Evolutionary conservation across 225 moss, liverwort and hornwort species (phyloP), one percentile per base, ranked within the genome.

Genomic region (Asterella californica): DNA sequence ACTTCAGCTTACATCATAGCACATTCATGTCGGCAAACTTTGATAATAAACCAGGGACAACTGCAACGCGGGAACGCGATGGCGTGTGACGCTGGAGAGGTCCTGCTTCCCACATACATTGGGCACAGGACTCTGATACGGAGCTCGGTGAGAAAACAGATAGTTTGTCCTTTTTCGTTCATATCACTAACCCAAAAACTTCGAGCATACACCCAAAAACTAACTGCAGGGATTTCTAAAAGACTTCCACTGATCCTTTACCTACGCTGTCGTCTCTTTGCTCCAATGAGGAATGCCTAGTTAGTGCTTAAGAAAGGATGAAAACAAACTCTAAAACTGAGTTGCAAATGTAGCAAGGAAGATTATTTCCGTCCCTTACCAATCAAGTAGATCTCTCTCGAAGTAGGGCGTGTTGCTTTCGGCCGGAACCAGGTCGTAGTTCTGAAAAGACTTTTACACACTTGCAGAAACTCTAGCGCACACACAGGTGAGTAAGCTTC

Each of bases 331-430:
- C 57, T 2, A 24, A 21, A 57, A 57, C 38, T 21, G 38, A 70
- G 69, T 64, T 32, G 21, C 69, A 70, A 21, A n/a, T 38, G 9
- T 22, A 72, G 14, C 37, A 49, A 48, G 48, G 17, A 2, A 38
- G 15, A 33, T 64, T 10, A 60, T 37, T 75, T 82, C 1, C 83
- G 90, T 64, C 90, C 83, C 81, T 90, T 94, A 37, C 88, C 91
- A 81, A 96, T 94, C 38, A 96, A 84, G 70, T 94, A 96, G 75
- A 96, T 96, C 75, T 96, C 96, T 81, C 90, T 90, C 0, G 96
- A 94, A 18, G 92, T 83, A 77, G 88, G 81, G 0, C 94, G 91
- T 3, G 96, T 96, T 70, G 96, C 96, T 82, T 92, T 92, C 0
- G 96, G 96, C 33, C 96, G 91, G 74, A 91, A 87, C 96, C 96